These are phyloP conservation scores for Coemansia asiatica DNA, from an alignment of 192 early-diverging fungal genomes.

Conservation along the genomic window DNA sequence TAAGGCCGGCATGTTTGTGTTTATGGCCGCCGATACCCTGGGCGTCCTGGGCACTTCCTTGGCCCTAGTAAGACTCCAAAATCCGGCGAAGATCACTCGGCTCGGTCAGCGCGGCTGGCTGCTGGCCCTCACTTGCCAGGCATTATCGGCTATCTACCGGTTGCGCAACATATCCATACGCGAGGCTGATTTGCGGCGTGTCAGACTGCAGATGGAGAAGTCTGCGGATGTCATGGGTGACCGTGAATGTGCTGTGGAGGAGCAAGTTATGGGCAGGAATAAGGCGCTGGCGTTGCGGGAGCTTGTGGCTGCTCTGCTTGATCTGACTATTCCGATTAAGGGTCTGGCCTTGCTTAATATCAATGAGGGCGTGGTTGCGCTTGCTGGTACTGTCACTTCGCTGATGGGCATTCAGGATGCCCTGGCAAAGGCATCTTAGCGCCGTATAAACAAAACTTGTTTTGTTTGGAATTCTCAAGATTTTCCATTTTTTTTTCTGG, in stretches of 20 bases:
- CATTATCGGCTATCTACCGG: conserved; percentile 32
- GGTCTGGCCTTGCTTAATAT: conserved; percentile 44
- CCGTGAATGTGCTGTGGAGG: conserved; percentile 37
- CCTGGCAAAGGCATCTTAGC: conserved; percentile 12
- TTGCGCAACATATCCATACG: conserved; percentile 26
- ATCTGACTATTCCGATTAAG: conserved; percentile 51
- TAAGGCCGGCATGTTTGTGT: conserved; percentile 49
- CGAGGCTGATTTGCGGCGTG: conserved; percentile 35
- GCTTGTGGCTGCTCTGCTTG: conserved; percentile 43
- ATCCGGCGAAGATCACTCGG: conserved; percentile 26
- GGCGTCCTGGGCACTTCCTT: conserved; percentile 31
- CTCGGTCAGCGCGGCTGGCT: conserved; percentile 43
- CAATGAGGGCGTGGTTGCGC: conserved; percentile 57
- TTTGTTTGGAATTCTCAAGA: background rate
- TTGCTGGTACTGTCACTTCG: conserved; percentile 57
- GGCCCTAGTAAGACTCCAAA: conserved; percentile 23
- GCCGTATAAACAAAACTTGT: background rate
- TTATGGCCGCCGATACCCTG: conserved; percentile 46
- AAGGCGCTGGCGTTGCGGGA: conserved; percentile 16
- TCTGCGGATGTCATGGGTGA: conserved; percentile 30
- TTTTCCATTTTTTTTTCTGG: conserved; percentile 1
- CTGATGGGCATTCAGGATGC: conserved; percentile 52
- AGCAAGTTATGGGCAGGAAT: conserved; percentile 19
- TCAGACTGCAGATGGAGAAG: conserved; percentile 32
- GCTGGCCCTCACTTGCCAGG: conserved; percentile 38